These are phyloP conservation scores for Pythium dissimile DNA, from an alignment of 352 stramenopile genomes.

Conservation along the genomic window DNA sequence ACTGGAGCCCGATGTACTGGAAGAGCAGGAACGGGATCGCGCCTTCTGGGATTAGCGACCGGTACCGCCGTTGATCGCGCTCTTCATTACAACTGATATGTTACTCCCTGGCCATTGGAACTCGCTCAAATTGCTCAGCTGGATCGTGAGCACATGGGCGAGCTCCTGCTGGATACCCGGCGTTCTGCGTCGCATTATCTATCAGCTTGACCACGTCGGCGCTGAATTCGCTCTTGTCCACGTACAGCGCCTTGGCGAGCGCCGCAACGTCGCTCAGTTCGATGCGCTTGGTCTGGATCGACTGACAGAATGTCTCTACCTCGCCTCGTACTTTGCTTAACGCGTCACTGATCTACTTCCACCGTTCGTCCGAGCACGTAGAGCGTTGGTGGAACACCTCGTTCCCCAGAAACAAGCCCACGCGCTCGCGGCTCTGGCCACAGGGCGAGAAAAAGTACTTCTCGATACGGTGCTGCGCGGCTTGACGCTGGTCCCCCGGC, in stretches of 20 bases:
- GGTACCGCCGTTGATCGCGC: constrained; percentile 18
- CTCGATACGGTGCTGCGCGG: constrained; percentile 12
- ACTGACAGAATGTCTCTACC: background rate
- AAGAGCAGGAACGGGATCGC: constrained; percentile 21
- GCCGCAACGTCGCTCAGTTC: background rate
- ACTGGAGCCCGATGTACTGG: constrained; percentile 17
- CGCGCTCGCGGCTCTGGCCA: background rate
- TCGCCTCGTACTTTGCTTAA: background rate
- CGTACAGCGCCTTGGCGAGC: background rate
- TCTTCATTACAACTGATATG: constrained; percentile 15
- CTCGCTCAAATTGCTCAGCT: constrained; percentile 14
- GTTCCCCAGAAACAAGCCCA: constrained; percentile 5
- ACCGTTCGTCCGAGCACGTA: constrained; percentile 4
- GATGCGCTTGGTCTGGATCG: background rate
- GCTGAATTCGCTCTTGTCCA: constrained; percentile 9
- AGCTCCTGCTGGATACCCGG: constrained; percentile 3
- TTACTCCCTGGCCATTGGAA: constrained; percentile 13
- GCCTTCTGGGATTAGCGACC: constrained; percentile 19
- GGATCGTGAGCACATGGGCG: constrained; percentile 16
- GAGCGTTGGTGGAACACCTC: constrained; percentile 9
- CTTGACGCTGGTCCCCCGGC: constrained; percentile 2
- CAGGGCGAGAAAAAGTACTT: constrained; percentile 20
- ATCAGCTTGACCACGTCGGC: constrained; percentile 6
- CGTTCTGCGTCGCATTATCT: constrained; percentile 2
- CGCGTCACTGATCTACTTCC: background rate